Evolutionary conservation across 1,284 basidiomycete genomes (phyloP), one percentile per base, ranked within the genome.

Genomic region (Testicularia cyperi): DNA sequence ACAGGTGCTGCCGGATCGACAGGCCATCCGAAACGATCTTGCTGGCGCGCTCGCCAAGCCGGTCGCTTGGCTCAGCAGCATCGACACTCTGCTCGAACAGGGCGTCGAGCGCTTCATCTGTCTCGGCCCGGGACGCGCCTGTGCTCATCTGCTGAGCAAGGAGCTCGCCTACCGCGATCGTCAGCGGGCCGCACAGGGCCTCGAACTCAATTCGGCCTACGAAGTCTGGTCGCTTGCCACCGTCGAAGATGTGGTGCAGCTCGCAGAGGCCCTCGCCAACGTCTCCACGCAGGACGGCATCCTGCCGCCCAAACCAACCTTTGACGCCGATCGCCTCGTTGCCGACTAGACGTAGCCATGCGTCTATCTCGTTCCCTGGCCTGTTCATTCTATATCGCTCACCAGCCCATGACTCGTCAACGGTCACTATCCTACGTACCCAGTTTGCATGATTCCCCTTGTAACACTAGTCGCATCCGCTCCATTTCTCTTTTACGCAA

Each of bases 61-160:
- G 3, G 70, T 75, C 0, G 48, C 51, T 28, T 76, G 74, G 74
- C 39, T 68, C 12, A 54, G 66, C 29, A 33, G 45, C 14, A 63
- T 76, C 22, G 47, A 68, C 15, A 64, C 56, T n/a, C 34, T 74
- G 23, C 35, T 73, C 14, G 54, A 53, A 9, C 51, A 69, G 27
- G 72, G 68, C 4, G 69, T 75, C 13, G 57, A 65, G 31, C 38
- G 72, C 23, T 76, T 76, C 24, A 52, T 76, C 20, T 76, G 74
- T 38, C 34, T 76, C 12, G 74, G 74, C 2, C 74, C 72, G 0
- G 72, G 72, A 1, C 47, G 70, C 4, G 71, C 72, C 10, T 69
- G 69, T 24, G 74, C 72, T 1, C 71, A 76, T 40, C 51, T 75
- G 45, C 46, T 76, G 12, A 70, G 68, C 35, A 70, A 70, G 27